These are phyloP conservation scores for Dimocarpus longan DNA, from an alignment of 345 rosid species.

Conservation along the genomic window DNA sequence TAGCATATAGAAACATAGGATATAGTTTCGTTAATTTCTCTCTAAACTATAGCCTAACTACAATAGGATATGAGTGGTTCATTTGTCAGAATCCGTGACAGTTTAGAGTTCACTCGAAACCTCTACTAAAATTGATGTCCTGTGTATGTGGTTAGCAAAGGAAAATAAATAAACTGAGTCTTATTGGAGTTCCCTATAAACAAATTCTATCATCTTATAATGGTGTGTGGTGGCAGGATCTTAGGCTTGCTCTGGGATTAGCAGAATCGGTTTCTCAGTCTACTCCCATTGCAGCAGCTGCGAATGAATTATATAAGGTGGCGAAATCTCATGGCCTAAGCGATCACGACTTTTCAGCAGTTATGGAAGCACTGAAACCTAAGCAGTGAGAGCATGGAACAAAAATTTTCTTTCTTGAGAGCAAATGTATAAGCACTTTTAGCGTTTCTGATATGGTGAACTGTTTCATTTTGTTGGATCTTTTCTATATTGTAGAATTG, in stretches of 20 bases:
- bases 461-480: background rate
- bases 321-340: slow-evolving; percentile 83
- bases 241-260: slow-evolving; percentile 84
- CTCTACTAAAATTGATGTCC: background rate
- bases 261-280: slow-evolving; percentile 92
- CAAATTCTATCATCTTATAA: background rate
- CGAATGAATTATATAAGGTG: slow-evolving; percentile 82
- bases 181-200: background rate
- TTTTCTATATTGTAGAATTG: background rate
- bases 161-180: too few relatives aligned
- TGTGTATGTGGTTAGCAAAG: background rate
- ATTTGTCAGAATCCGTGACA: background rate
- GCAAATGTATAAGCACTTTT: background rate
- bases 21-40: background rate
- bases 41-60: background rate
- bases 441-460: background rate
- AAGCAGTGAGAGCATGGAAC: slow-evolving; percentile 19
- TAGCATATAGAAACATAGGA: background rate
- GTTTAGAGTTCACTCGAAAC: background rate
- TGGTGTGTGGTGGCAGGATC: slow-evolving; percentile 53
- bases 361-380: slow-evolving; percentile 81
- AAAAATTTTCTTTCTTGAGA: background rate
- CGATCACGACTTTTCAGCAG: slow-evolving; percentile 89
- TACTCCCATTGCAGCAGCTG: slow-evolving; percentile 88
- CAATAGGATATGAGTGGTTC: background rate